Evolutionary conservation across 1,284 basidiomycete species (phyloP), one percentile per base, ranked within the genome.

Genomic region (Ganoderma resinaceum): DNA sequence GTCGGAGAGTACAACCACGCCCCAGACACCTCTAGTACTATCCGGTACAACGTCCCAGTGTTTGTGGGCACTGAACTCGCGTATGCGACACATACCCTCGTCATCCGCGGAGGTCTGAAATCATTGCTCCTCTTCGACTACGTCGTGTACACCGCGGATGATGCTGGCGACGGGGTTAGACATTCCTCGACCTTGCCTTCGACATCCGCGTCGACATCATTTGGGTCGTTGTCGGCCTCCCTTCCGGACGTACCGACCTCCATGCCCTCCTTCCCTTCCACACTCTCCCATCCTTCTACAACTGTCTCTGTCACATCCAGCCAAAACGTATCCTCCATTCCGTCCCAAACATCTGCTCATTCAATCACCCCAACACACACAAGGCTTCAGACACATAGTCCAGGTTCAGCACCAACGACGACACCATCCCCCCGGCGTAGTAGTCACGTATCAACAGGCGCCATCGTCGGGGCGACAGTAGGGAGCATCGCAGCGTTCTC

Each of bases 81-180:
- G 14, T 40, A 65, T 26, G 35, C 31, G 9, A n/a, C 12, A 2
- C 70, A 71, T 59, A 66, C 62, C 16, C 63, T 71, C 14, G 9
- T 29, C 7, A 65, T 69, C 16, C 14, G 29, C 8, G 52, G 29
- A 6, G 67, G 63, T 18, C 3, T 7, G 8, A 3, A 16, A 12
- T 29, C 62, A 38, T 31, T 64, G 16, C 8, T 63, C 12, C 61
- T 66, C 49, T 69, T 69, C 62, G 64, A 69, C 58, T 66, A 66
- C 58, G 29, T 49, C 58, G 33, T 63, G 9, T 69, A 69, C 58
- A 69, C 68, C 9, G 18, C 46, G 20, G 65, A 66, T 12, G 58
- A 69, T 43, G 38, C 8, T n/a, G 33, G 37, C 11, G 38, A 0
- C 0, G 11, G 16, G 42, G 29, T 20, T 29, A 26, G 29, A 52